Conservation (phyloP, 192 early-diverging fungal genomes). For the Coemansia sp. region DNA sequence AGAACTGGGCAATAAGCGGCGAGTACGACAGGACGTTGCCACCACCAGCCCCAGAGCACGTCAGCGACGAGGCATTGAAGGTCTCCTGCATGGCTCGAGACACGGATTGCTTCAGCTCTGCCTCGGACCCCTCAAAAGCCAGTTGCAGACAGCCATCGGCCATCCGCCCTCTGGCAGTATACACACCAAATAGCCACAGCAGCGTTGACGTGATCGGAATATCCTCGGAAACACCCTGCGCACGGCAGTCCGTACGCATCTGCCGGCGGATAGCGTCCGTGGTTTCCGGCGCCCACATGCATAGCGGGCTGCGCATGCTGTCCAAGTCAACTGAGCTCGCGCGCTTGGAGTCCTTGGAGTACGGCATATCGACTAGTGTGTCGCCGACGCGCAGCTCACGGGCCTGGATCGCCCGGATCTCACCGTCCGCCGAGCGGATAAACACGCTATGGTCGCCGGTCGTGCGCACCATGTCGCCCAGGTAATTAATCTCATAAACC, state of each 20-base stretch:
- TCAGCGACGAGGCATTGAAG: conserved; percentile 9
- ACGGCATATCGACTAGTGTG: conserved; percentile 41
- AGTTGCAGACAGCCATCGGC: background rate
- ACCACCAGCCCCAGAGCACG: background rate
- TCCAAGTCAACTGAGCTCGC: background rate
- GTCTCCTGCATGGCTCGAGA: background rate
- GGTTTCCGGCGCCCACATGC: conserved; percentile 12
- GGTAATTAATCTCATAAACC: conserved; percentile 41
- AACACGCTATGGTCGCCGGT: conserved; percentile 53
- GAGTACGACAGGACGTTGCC: conserved; percentile 3
- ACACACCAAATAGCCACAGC: conserved; percentile 27
- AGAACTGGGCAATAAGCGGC: conserved; percentile 20
- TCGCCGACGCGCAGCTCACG: conserved; percentile 42
- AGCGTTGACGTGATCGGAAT: conserved; percentile 9
- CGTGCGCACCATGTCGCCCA: conserved; percentile 43
- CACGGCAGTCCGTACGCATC: conserved; percentile 10
- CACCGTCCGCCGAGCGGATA: conserved; percentile 19
- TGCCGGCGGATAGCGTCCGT: background rate
- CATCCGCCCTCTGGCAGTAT: conserved; percentile 8
- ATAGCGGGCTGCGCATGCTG: background rate
- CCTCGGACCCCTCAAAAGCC: conserved; percentile 8
- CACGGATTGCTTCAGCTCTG: conserved; percentile 1
- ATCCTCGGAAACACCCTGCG: conserved; percentile 16
- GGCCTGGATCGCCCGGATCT: conserved; percentile 30
- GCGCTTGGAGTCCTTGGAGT: conserved; percentile 4